Conservation (phyloP, 2,329 filamentous ascomycete species). For the Tolypocladium pustulatum region DNA sequence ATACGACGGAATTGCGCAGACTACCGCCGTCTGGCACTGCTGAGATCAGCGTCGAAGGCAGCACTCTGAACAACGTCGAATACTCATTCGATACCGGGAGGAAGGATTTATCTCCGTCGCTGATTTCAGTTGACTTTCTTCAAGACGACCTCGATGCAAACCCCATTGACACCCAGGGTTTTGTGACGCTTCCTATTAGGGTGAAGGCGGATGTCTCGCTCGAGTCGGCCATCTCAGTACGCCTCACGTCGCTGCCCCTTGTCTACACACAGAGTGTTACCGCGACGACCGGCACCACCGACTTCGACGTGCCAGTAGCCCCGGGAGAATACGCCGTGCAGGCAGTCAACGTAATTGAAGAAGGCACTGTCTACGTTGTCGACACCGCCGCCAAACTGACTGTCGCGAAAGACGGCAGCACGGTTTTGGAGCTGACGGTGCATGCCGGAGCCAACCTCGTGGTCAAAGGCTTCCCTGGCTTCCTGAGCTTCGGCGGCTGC, state of each 20-base stretch:
- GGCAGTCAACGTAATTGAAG: neutral
- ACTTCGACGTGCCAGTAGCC: neutral
- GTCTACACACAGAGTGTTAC: neutral
- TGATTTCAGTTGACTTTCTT: neutral
- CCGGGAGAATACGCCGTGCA: neutral
- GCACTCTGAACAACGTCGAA: neutral
- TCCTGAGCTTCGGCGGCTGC: constrained; percentile 3
- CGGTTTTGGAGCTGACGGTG: neutral
- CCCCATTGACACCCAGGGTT: neutral
- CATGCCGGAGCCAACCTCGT: neutral
- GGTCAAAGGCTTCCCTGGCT: neutral
- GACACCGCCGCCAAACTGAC: neutral
- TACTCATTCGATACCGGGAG: neutral
- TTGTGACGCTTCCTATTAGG: neutral
- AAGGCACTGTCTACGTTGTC: neutral
- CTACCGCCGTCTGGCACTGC: neutral
- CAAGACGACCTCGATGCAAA: neutral
- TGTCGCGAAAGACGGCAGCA: neutral
- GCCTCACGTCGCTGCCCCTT: neutral
- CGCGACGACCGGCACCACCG: neutral
- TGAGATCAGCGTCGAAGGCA: neutral
- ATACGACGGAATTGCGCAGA: neutral
- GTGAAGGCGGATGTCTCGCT: neutral
- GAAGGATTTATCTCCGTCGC: neutral
- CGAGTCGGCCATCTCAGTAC: neutral